phyloP scores from a whole-genome alignment of 805 yeast species.

The Komagataella pastoris region DNA sequence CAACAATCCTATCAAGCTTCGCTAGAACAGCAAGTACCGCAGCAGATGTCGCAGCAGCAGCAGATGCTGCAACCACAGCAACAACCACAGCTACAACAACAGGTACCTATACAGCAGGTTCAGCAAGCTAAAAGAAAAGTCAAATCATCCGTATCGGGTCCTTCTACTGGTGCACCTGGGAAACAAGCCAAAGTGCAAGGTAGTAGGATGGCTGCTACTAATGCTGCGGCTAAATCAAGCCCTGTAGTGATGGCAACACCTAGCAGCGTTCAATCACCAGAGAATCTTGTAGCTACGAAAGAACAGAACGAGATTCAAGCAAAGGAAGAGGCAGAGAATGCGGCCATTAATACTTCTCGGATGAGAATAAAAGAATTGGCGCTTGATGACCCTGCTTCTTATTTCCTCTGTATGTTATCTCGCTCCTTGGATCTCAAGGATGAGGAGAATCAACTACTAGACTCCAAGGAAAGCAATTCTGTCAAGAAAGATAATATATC shows the following conservation, averaged over 20 bases:
- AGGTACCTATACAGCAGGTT: slow-evolving; percentile 13
- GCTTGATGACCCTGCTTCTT: slow-evolving; percentile 29
- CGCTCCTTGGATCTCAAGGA: slow-evolving; percentile 34
- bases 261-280: slow-evolving; percentile 12
- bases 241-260: slow-evolving; percentile 5
- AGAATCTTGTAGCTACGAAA: slow-evolving; percentile 15
- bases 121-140: slow-evolving; percentile 5
- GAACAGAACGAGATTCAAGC: slow-evolving; percentile 16
- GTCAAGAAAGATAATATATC: slow-evolving; percentile 4
- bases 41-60: slow-evolving; percentile 10
- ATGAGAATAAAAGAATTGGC: slow-evolving; percentile 33
- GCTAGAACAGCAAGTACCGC: slow-evolving; percentile 10
- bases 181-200: neutral
- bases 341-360: slow-evolving; percentile 24
- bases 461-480: slow-evolving; percentile 7
- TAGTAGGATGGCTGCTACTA: slow-evolving; percentile 7
- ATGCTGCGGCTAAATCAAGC: slow-evolving; percentile 3
- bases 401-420: slow-evolving; percentile 36
- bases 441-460: slow-evolving; percentile 16
- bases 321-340: slow-evolving; percentile 14
- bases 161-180: neutral
- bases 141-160: neutral
- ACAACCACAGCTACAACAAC: slow-evolving; percentile 12
- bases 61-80: slow-evolving; percentile 12
- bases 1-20: slow-evolving; percentile 7